Percentiles rank a stretch among this genome's conserved stretches.
phyloP scores from a whole-genome alignment of 2,329 filamentous ascomycete genomes.

The Leptodontidium sp. region DNA sequence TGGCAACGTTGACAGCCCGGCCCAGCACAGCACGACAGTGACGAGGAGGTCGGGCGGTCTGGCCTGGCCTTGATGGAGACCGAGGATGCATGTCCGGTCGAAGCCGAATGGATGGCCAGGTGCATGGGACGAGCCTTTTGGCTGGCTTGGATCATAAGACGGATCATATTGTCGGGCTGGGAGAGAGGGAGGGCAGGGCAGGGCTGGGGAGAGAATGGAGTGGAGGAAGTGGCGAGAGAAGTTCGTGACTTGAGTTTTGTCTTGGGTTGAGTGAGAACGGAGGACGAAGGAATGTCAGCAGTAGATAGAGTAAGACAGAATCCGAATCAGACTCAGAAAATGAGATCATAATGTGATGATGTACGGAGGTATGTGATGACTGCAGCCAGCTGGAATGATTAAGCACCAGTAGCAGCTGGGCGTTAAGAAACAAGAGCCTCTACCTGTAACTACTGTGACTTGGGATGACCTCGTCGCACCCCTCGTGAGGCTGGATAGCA shows the following conservation, averaged over 20 bases:
- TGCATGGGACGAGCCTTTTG: slow-evolving; percentile 1
- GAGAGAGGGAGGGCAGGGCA: background rate
- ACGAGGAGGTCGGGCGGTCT: background rate
- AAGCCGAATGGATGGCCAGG: background rate
- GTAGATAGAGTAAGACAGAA: background rate
- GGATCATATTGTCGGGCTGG: background rate
- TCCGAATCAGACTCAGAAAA: background rate
- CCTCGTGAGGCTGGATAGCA: background rate
- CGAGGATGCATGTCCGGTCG: background rate
- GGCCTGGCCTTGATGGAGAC: background rate
- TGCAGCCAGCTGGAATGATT: slow-evolving; percentile 7
- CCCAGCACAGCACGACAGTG: too few species aligned
- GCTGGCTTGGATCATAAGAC: slow-evolving; percentile 12
- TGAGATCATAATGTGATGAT: background rate
- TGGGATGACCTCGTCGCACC: slow-evolving; percentile 1
- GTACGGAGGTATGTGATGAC: background rate
- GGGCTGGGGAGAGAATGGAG: slow-evolving; percentile 1
- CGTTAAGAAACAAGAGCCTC: background rate
- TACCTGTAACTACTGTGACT: background rate
- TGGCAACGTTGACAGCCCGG: background rate
- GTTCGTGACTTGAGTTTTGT: background rate
- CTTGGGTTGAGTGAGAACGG: background rate
- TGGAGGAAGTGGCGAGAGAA: background rate
- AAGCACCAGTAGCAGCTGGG: background rate
- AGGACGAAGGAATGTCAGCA: background rate